phyloP scores from a whole-genome alignment of 2,329 filamentous ascomycete species.

The Alternaria ethzedia region DNA sequence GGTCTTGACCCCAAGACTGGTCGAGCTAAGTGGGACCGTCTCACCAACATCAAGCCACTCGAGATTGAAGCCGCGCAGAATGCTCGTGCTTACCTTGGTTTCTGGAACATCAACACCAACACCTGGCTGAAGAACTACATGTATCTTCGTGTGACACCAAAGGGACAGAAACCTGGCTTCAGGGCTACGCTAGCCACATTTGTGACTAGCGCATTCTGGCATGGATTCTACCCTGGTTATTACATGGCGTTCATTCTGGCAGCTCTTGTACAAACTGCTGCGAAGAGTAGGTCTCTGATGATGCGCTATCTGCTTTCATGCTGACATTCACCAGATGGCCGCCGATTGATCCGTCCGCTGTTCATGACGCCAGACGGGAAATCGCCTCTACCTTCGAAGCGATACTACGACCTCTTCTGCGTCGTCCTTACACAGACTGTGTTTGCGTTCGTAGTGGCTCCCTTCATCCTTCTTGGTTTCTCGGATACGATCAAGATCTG shows the following conservation, averaged over 20 bases:
- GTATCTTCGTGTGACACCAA: constrained; percentile 92
- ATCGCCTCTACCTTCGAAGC: constrained; percentile 66
- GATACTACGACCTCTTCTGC: constrained; percentile 82
- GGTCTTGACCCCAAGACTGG: constrained; percentile 85
- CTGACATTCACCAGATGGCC: constrained; percentile 68
- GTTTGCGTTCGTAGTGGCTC: constrained; percentile 81
- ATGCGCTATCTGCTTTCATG: neutral
- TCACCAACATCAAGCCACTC: constrained; percentile 88
- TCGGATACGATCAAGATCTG: constrained; percentile 75
- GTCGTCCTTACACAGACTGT: constrained; percentile 79
- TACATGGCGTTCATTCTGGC: constrained; percentile 90
- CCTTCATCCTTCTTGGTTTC: constrained; percentile 84
- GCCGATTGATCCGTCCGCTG: constrained; percentile 88
- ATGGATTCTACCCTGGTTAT: constrained; percentile 97
- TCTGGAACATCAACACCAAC: constrained; percentile 99
- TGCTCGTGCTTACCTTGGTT: constrained; percentile 85
- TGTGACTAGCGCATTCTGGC: constrained; percentile 93
- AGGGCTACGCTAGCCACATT: constrained; percentile 93
- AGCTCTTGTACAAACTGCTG: constrained; percentile 88
- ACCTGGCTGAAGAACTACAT: constrained; percentile 95
- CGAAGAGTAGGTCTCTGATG: constrained; percentile 76
- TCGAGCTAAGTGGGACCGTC: constrained; percentile 85
- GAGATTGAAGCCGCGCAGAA: constrained; percentile 91
- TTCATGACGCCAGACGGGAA: constrained; percentile 81
- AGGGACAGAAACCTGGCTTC: constrained; percentile 96